These are phyloP conservation scores for Yamadazyma olivae DNA, from an alignment of 805 yeast genomes.

Conservation along the genomic window DNA sequence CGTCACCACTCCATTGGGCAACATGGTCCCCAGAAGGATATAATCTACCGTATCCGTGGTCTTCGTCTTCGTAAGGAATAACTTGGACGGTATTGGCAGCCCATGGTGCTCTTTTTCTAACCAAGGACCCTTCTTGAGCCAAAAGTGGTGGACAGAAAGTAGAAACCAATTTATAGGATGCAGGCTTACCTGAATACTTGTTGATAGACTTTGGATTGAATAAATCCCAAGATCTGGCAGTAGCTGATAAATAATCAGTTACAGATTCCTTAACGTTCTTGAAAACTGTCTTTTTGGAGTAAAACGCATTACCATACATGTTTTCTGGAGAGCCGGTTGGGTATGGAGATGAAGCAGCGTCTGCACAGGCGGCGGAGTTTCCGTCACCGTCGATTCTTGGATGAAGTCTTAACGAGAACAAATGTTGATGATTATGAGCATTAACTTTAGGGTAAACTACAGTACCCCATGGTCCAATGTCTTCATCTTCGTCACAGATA, in stretches of 20 bases:
- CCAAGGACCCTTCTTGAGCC: conserved; percentile 72
- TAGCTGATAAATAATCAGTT: conserved; percentile 56
- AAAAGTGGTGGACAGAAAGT: conserved; percentile 69
- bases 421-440: conserved; percentile 86
- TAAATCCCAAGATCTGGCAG: conserved; percentile 74
- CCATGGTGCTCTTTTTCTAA: conserved; percentile 82
- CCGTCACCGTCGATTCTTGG: conserved; percentile 81
- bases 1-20: conserved; percentile 73
- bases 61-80: conserved; percentile 63
- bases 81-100: conserved; percentile 66
- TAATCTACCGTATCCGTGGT: conserved; percentile 51
- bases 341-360: conserved; percentile 56
- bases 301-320: conserved; percentile 77
- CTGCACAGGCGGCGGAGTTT: conserved; percentile 68
- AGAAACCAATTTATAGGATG: conserved; percentile 74
- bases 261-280: conserved; percentile 66
- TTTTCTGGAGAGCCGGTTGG: conserved; percentile 68
- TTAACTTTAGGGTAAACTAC: conserved; percentile 75
- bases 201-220: conserved; percentile 68
- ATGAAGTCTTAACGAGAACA: conserved; percentile 73
- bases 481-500: conserved; percentile 61
- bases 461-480: conserved; percentile 75
- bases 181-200: conserved; percentile 71
- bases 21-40: conserved; percentile 82
- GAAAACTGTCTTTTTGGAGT: conserved; percentile 60